A percentile compares a stretch with the other conserved stretches of the same genome.
These are phyloP conservation scores for Leccinum imitatum DNA, from an alignment of 768 basidiomycete genomes.

Conservation along the genomic window DNA sequence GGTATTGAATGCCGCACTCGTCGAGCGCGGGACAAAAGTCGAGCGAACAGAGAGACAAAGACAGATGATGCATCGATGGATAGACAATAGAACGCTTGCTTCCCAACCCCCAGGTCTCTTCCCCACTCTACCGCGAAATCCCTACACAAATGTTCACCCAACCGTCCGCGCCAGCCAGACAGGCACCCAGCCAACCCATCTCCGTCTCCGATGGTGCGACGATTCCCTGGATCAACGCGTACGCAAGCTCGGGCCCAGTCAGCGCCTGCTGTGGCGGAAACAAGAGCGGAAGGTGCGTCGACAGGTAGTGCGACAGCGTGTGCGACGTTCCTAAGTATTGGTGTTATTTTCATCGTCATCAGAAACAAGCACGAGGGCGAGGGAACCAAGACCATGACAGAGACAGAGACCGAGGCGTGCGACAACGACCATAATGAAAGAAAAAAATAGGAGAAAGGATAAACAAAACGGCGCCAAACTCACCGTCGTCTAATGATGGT, in stretches of 20 bases:
- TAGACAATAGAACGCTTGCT: neutral
- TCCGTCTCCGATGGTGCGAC: conserved; percentile 81
- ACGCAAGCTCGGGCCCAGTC: conserved; percentile 56
- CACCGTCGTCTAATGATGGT: conserved; percentile 77
- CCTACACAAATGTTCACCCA: conserved; percentile 92
- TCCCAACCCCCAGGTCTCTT: neutral
- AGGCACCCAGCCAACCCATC: conserved; percentile 92
- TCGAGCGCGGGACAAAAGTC: neutral
- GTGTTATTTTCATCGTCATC: neutral
- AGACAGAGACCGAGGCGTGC: neutral
- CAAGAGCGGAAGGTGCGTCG: conserved; percentile 74
- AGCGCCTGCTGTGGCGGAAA: conserved; percentile 55
- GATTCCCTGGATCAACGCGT: conserved; percentile 84
- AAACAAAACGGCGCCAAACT: conserved; percentile 18
- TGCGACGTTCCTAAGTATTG: conserved; percentile 61
- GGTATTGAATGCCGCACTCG: neutral
- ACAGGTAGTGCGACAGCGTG: conserved; percentile 68
- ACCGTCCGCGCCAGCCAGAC: conserved; percentile 90
- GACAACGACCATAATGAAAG: neutral
- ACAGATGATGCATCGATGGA: neutral
- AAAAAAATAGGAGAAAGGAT: neutral
- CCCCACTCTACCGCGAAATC: conserved; percentile 29
- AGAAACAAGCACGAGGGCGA: neutral
- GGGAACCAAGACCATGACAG: neutral
- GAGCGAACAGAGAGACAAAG: neutral